Base-by-base conservation (phyloP, 2,329 filamentous ascomycete species). In the Pseudogymnoascus sp. region DNA sequence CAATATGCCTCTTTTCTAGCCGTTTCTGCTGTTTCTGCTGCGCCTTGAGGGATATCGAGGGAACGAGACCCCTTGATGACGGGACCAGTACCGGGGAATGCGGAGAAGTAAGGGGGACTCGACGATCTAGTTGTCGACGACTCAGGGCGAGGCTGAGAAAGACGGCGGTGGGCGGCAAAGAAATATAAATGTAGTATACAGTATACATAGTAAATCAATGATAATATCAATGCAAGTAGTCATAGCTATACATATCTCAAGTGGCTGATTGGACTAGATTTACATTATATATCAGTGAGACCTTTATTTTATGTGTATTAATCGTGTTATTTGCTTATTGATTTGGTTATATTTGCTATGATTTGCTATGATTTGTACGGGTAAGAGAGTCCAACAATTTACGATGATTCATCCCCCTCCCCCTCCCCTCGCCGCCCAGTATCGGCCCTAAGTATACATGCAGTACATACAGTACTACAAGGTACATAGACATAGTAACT, bases 401-500 rank as follows among this genome's bases (percentile, higher is more conserved):
- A 93, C 72, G 79, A 90, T 92, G 79, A 29, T 82, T 77, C 31
- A 34, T 23, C 45, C 54, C 29, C 8, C 29, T 6, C 29, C 6
- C 29, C 29, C 29, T 31, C 60, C 21, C 62, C 47, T 63, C 59
- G 8, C 14, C 59, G 8, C 14, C 23, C 45, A 16, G 23, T 61
- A 23, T 40, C 59, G 45, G 45, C 47, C 47, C 47, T 54, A 57
- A 57, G 47, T 57, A 57, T 57, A 57, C 47, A 57, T 57, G 26
- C 26, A 57, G 47, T 57, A 57, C 26, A 34, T 34, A 11, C 47
- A 57, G 7, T 57, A 57, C 26, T 11, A 57, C 47, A 18, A 57
- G n/a, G 29, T 57, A 57, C 47, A n/a, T 47, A 47, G 5, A n/a
- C 10, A 18, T 18, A 10, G 10, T 18, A 18, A 26, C 31, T 34